These are phyloP conservation scores for Suillus sp. DNA, from an alignment of 768 basidiomycete species.

Conservation along the genomic window DNA sequence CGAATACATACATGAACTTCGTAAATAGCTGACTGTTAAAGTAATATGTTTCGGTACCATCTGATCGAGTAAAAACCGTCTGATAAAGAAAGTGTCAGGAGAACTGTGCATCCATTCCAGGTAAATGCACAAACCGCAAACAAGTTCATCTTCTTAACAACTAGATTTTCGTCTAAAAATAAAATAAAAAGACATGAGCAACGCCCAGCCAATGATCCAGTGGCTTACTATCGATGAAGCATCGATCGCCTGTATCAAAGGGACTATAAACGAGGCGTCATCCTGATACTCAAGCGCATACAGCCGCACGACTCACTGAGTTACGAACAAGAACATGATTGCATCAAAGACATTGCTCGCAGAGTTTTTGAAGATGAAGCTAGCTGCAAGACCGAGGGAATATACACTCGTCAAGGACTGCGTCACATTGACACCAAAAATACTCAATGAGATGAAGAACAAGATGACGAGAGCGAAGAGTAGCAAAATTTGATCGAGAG, in stretches of 20 bases:
- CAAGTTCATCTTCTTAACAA: conserved; percentile 80
- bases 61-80: conserved; percentile 71
- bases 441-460: conserved; percentile 72
- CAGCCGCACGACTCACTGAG: conserved; percentile 59
- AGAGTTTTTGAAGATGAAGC: conserved; percentile 79
- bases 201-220: not conserved
- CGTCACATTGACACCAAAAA: conserved; percentile 71
- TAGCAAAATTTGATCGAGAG: conserved; percentile 64
- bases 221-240: conserved; percentile 63
- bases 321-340: conserved; percentile 81
- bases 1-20: conserved; percentile 65
- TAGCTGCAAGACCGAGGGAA: conserved; percentile 69
- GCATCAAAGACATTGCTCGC: conserved; percentile 76
- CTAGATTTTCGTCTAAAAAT: conserved; percentile 59
- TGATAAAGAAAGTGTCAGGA: conserved; percentile 23
- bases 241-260: conserved; percentile 82
- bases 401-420: conserved; percentile 72
- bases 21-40: conserved; percentile 77
- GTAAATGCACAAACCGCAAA: conserved; percentile 56
- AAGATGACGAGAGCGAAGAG: conserved; percentile 63
- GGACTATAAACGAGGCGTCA: conserved; percentile 45
- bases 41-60: conserved; percentile 81
- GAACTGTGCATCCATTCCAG: not conserved
- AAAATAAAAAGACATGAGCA: conserved; percentile 9
- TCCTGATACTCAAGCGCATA: conserved; percentile 5